Base-by-base conservation (phyloP, 257 asterid species). In the Solanum virginianum region DNA sequence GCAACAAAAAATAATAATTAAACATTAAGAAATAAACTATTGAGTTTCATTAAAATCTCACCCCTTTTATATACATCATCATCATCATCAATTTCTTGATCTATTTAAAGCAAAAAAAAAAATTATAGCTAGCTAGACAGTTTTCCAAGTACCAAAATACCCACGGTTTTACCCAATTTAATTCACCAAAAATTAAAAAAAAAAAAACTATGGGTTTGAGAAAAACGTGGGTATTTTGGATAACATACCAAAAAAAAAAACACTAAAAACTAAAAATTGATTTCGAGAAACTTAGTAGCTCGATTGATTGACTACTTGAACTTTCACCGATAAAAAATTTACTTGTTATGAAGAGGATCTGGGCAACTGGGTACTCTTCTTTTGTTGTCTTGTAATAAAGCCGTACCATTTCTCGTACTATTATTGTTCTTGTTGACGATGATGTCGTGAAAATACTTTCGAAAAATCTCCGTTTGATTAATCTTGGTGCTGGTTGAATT, bases 321-420 rank as follows among this genome's bases (percentile, higher is more conserved):
- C 66, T 59, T 59, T 59, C 68, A 60, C 11, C 36, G 36, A 32
- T 32, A 32, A 32, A 32, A 2, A 32, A 0, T 32, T 36, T 36
- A 36, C 89, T 92, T 87, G 91, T 95, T 95, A 88, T 95, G 99
- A 68, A 95, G 97, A 88, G 96, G 96, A 93, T 95, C 99, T 88
- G 99, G 97, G 90, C 98, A 93, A 90, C 98, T 95, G 66, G 98
- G 94, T 51, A 94, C 89, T 32, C 86, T 88, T 88, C 99, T 89
- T 85, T 92, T 92, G 84, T 81, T 88, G 65, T 91, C 95, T 81
- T 88, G 89, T 82, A 92, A 91, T 74, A 74, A 83, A 70, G 80
- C 3, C 39, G 66, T 51, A 41, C 79, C 90, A 84, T 90, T 88
- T 32, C 74, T 84, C 20, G 84, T 83, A 71, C 69, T 45, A 45